Conservation (phyloP, 805 yeast genomes). For the Saccharomycopsis selenospora region DNA sequence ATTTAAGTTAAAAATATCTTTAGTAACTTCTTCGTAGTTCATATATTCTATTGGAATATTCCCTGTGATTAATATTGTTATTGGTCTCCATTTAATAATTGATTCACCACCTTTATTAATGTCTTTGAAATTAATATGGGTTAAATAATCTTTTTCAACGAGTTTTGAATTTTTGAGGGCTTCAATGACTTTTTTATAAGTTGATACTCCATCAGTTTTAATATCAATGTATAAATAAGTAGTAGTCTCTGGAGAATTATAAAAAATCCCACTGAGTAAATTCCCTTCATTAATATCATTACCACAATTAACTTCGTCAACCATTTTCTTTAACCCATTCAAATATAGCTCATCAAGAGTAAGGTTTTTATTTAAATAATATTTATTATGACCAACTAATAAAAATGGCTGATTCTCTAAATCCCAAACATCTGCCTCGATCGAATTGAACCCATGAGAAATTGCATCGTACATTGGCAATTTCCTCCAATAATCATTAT, state of each 20-base stretch:
- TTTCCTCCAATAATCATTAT: conserved; percentile 62
- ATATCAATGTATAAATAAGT: conserved; percentile 47
- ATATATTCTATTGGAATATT: conserved; percentile 44
- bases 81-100: conserved; percentile 40
- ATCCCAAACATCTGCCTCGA: conserved; percentile 65
- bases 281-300: conserved; percentile 34
- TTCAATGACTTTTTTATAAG: conserved; percentile 39
- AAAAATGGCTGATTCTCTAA: conserved; percentile 21
- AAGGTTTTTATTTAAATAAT: background rate
- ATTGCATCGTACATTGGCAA: conserved; percentile 53
- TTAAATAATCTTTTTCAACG: conserved; percentile 36
- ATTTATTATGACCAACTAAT: conserved; percentile 23
- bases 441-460: conserved; percentile 43
- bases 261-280: conserved; percentile 41
- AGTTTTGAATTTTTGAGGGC: conserved; percentile 37
- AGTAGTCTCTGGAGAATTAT: conserved; percentile 42
- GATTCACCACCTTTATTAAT: conserved; percentile 20
- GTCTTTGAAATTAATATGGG: conserved; percentile 36
- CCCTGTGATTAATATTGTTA: conserved; percentile 62
- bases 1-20: conserved; percentile 23
- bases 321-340: conserved; percentile 46
- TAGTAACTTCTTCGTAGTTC: conserved; percentile 18
- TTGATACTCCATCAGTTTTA: conserved; percentile 41
- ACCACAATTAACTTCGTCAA: conserved; percentile 41
- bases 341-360: conserved; percentile 35